These are phyloP conservation scores for Eucalyptus coolabah DNA, from an alignment of 345 rosid genomes.

Conservation along the genomic window DNA sequence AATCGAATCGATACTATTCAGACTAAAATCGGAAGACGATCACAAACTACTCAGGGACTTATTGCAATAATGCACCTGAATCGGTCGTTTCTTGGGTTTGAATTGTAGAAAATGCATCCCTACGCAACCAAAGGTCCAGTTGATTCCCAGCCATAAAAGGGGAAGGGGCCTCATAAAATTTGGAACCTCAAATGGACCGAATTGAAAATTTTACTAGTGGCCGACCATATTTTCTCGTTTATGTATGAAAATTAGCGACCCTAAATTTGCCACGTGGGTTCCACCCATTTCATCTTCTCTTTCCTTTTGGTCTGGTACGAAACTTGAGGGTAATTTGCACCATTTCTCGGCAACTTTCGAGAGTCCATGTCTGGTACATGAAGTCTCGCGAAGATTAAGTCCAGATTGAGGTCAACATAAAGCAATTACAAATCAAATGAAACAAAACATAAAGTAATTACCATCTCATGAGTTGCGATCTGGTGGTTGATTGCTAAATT, in stretches of 20 bases:
- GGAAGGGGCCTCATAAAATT: not conserved
- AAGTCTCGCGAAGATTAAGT: not conserved
- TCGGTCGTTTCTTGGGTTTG: not conserved
- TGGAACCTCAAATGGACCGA: not conserved
- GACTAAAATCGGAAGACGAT: fast-evolving
- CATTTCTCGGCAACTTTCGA: not conserved
- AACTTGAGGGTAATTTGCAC: not conserved
- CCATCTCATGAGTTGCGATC: not conserved
- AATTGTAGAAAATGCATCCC: not conserved
- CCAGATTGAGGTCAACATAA: not conserved
- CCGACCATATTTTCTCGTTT: not conserved
- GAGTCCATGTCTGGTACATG: not conserved
- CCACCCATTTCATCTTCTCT: not conserved
- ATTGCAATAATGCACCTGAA: not conserved
- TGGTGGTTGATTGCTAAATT: not conserved
- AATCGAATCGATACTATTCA: not conserved
- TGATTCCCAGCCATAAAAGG: not conserved
- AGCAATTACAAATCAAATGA: not conserved
- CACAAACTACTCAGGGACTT: not conserved
- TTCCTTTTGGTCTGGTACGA: not conserved
- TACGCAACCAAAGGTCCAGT: not conserved
- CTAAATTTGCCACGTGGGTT: not conserved
- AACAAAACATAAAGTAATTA: not conserved
- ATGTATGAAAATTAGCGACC: not conserved
- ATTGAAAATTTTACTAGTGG: not conserved